These are phyloP conservation scores for Coemansia sp. DNA, from an alignment of 192 early-diverging fungal species.

Conservation along the genomic window DNA sequence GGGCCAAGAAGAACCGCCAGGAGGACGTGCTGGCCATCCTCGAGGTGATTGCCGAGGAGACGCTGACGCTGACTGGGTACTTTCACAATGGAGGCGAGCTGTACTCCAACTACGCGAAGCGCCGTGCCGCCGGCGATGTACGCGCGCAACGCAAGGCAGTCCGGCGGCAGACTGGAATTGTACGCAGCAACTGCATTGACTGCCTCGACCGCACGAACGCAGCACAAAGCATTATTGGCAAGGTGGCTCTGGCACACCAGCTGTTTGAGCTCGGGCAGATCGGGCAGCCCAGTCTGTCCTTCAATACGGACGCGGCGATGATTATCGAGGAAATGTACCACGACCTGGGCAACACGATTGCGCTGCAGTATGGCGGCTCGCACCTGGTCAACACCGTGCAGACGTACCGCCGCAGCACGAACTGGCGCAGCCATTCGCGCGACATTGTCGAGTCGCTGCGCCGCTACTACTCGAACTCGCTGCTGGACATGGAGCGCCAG, in stretches of 20 bases:
- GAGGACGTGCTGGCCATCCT: conserved; percentile 88
- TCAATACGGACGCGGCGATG: conserved; percentile 91
- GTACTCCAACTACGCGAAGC: conserved; percentile 34
- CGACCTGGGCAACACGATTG: conserved; percentile 96
- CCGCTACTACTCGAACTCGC: conserved; percentile 92
- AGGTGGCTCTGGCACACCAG: conserved; percentile 90
- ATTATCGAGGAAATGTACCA: conserved; percentile 98
- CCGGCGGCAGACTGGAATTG: conserved; percentile 72
- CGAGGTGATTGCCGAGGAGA: conserved; percentile 85
- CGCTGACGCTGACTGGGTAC: conserved; percentile 81
- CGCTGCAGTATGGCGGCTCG: conserved; percentile 93
- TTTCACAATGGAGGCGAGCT: conserved; percentile 88
- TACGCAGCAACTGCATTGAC: conserved; percentile 97
- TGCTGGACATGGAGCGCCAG: conserved; percentile 96
- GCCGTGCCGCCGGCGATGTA: conserved; percentile 15
- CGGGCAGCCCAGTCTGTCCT: conserved; percentile 69
- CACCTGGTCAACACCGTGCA: conserved; percentile 98
- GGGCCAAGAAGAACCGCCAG: conserved; percentile 85
- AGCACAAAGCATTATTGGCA: conserved; percentile 93
- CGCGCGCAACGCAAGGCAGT: conserved; percentile 30
- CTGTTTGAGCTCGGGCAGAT: conserved; percentile 88
- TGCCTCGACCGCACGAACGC: conserved; percentile 98
- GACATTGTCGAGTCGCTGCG: conserved; percentile 95
- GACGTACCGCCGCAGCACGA: conserved; percentile 92
- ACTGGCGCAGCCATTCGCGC: conserved; percentile 91